Base-by-base conservation (phyloP, 2,329 filamentous ascomycete species). In the Phaeosphaeriaceae sp. region DNA sequence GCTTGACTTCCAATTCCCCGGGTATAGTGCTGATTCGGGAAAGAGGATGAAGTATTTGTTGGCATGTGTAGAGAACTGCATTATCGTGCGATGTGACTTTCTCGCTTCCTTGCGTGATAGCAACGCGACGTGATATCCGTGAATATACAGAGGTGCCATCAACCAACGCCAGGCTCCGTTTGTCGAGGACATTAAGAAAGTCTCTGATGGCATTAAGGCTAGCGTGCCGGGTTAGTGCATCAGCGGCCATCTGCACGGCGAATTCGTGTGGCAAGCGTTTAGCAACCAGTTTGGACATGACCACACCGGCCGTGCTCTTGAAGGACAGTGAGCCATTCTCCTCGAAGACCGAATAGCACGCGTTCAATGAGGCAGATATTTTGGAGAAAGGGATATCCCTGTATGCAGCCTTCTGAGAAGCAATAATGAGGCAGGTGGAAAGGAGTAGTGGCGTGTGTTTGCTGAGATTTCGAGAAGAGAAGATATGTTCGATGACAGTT, bases 111-210 rank as follows among this genome's bases (percentile, higher is more conserved):
- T 36, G 56, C 6, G 57, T 13, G 40, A 53, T 22, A 21, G 58
- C 51, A 9, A 59, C 10, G 2, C 36, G 21, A 20, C 48, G 21
- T 17, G 21, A 11, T 17, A 63, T 47, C 21, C 55, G 53, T 9
- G 44, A 7, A 2, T 55, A 21, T 7, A 68, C 42, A n/a, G 52
- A 58, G n/a, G 44, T 17, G 22, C 55, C 49, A 44, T 61, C 45
- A 10, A 57, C 62, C 17, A 66, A 48, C 4, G 51, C 56, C 17
- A 60, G 58, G 11, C 53, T 48, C 13, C 55, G 48, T 15, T 49
- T 51, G 19, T 54, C 33, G 21, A 72, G 41, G 15, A 52, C 51
- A 21, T 59, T 47, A 10, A 72, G 45, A 33, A 66, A 58, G 9
- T 54, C 48, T 40, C 62, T 22, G 5, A 61, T 53, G 9, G 41